Percentiles rank a stretch among this genome's conserved stretches.
These are phyloP conservation scores for Peltaster fructicola DNA, from an alignment of 2,329 filamentous ascomycete genomes.

Conservation along the genomic window DNA sequence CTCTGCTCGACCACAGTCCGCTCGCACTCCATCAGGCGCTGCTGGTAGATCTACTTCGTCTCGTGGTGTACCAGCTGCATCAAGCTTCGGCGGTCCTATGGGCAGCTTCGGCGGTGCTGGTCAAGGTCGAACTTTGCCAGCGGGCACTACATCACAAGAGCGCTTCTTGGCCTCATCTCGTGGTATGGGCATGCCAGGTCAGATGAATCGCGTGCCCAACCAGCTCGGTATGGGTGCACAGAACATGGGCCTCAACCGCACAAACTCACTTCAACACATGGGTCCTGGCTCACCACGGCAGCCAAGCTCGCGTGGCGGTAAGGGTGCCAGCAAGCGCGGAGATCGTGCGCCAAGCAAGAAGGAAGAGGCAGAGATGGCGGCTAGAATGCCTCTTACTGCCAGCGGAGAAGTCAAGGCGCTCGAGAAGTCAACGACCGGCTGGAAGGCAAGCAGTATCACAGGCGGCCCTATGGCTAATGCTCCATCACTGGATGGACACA, in stretches of 20 bases:
- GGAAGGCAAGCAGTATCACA: constrained; percentile 68
- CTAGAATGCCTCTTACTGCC: constrained; percentile 81
- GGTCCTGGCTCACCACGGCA: constrained; percentile 52
- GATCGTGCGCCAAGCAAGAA: constrained; percentile 31
- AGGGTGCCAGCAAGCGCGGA: constrained; percentile 45
- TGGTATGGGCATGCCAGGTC: constrained; percentile 24
- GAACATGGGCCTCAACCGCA: constrained; percentile 41
- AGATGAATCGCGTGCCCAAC: constrained; percentile 41
- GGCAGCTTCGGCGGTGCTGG: constrained; percentile 43
- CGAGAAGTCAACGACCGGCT: constrained; percentile 53
- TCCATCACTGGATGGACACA: constrained; percentile 35
- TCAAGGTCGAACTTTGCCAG: constrained; percentile 40
- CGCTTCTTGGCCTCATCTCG: constrained; percentile 37
- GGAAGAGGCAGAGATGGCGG: constrained; percentile 53
- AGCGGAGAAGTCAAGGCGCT: constrained; percentile 70
- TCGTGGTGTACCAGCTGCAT: constrained; percentile 7
- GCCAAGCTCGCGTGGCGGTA: constrained; percentile 32
- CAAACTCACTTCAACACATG: constrained; percentile 37
- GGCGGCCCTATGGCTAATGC: constrained; percentile 25
- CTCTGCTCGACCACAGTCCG: constrained; percentile 45
- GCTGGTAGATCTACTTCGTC: constrained; percentile 31
- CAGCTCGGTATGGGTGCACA: constrained; percentile 31
- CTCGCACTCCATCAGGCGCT: constrained; percentile 32
- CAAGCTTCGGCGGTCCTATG: constrained; percentile 45
- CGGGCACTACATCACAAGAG: constrained; percentile 60